phyloP scores from a whole-genome alignment of 306 rosid species.

The Rosa lucieae region DNA sequence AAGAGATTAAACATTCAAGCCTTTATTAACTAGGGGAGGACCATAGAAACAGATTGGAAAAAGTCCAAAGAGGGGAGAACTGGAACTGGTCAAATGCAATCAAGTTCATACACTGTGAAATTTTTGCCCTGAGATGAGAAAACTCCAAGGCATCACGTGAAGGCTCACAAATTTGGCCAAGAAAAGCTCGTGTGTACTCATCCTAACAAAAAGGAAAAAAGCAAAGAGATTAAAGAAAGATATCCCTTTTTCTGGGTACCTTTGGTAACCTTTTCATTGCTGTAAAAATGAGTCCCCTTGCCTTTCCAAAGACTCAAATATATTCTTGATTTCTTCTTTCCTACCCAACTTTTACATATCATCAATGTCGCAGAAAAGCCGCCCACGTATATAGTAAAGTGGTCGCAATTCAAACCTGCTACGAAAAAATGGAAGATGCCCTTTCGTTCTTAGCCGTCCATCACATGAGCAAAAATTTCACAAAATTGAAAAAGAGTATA shows the following conservation, averaged over 20 bases:
- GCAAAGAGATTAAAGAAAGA: slow-evolving; percentile 22
- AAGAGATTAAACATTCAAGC: background rate
- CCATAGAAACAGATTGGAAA: background rate
- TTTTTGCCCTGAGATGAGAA: slow-evolving; percentile 33
- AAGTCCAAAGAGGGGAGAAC: background rate
- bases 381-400: background rate
- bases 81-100: slow-evolving; percentile 35
- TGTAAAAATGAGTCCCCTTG: slow-evolving; percentile 31
- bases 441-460: slow-evolving; percentile 31
- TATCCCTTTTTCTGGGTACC: slow-evolving; percentile 20
- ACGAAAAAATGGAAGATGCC: background rate
- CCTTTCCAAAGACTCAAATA: slow-evolving; percentile 17
- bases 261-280: slow-evolving; percentile 25
- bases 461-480: background rate
- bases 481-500: too few species aligned
- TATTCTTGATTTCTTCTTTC: slow-evolving; percentile 7
- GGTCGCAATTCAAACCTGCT: slow-evolving; percentile 15
- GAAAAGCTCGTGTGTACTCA: slow-evolving; percentile 40
- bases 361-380: slow-evolving; percentile 19
- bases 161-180: slow-evolving; percentile 55
- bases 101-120: slow-evolving; percentile 10
- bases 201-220: slow-evolving; percentile 27
- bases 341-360: slow-evolving; percentile 17
- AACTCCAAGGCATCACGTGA: slow-evolving; percentile 58
- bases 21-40: background rate